phyloP scores from a whole-genome alignment of 805 yeast species.

The Yarrowia sp. region DNA sequence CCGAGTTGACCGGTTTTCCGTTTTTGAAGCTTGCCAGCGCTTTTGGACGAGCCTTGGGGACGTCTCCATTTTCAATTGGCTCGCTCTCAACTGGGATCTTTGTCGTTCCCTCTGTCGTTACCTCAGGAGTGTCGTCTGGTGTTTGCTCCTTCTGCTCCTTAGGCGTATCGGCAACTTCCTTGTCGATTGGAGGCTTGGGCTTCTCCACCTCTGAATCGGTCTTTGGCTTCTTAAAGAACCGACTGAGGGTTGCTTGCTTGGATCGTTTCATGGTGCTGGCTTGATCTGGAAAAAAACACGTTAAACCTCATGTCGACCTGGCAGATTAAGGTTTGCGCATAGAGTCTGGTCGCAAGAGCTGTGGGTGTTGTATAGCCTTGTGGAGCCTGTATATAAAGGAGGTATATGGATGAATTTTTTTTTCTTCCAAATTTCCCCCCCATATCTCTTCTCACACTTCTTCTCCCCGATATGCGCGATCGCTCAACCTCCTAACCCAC shows the following conservation, averaged over 20 bases:
- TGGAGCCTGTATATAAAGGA: too few species aligned
- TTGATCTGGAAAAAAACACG: not conserved
- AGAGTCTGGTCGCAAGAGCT: too few species aligned
- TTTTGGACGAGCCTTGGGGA: not conserved
- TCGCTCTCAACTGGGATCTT: too few species aligned
- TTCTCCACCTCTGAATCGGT: not conserved
- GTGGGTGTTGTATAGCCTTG: too few species aligned
- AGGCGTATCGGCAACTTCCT: not conserved
- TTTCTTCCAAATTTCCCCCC: too few species aligned
- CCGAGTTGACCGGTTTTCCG: not conserved
- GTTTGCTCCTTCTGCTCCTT: too few species aligned
- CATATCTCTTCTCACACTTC: not conserved
- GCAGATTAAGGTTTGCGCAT: not conserved
- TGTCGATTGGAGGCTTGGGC: not conserved
- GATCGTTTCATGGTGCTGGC: conserved; percentile 10
- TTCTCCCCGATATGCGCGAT: too few species aligned
- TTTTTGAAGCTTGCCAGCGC: not conserved
- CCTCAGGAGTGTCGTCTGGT: too few species aligned
- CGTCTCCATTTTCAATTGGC: not conserved
- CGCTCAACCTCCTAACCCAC: conserved; percentile 1
- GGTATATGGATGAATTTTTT: not conserved
- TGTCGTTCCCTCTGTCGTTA: too few species aligned
- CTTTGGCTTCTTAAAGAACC: conserved; percentile 12
- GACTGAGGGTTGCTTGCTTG: conserved; percentile 6
- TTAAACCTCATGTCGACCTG: not conserved